phyloP scores from a whole-genome alignment of 2,329 filamentous ascomycete species.

The Thelonectria blattea region DNA sequence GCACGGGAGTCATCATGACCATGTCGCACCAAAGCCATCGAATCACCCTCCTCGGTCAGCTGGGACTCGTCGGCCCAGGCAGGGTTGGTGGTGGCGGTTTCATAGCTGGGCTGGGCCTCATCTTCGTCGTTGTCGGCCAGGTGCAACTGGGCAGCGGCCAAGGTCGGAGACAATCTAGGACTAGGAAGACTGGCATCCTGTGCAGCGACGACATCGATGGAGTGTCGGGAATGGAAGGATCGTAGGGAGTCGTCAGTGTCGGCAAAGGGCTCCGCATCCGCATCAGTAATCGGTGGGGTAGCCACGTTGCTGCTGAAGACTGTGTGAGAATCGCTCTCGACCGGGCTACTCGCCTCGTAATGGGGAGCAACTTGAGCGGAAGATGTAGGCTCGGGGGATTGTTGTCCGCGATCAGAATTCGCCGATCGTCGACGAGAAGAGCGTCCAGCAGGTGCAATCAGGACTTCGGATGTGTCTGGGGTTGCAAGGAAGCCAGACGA shows the following conservation, averaged over 20 bases:
- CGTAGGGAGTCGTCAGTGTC: conserved; percentile 57
- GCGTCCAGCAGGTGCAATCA: conserved; percentile 39
- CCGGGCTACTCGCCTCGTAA: conserved; percentile 58
- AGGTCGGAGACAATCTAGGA: conserved; percentile 89
- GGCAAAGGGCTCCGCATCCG: conserved; percentile 67
- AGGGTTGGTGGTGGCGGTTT: conserved; percentile 41
- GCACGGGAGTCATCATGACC: conserved; percentile 34
- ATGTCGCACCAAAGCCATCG: conserved; percentile 36
- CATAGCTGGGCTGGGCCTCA: conserved; percentile 43
- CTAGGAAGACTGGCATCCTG: conserved; percentile 94
- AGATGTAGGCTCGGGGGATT: conserved; percentile 53
- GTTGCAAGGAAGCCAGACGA: conserved; percentile 55
- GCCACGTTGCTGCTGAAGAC: conserved; percentile 69
- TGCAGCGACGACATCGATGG: conserved; percentile 72
- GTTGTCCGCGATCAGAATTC: conserved; percentile 49
- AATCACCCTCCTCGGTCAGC: conserved; percentile 41
- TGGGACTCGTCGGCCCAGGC: conserved; percentile 52
- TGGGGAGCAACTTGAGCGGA: conserved; percentile 44
- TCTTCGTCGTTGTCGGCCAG: conserved; percentile 54
- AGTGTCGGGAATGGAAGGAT: conserved; percentile 56
- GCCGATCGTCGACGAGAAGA: conserved; percentile 49
- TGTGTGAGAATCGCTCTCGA: conserved; percentile 62
- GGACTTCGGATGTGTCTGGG: conserved; percentile 62
- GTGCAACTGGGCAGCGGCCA: conserved; percentile 70
- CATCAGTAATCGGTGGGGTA: conserved; percentile 77